Evolutionary conservation across 768 basidiomycete genomes (phyloP).

Genomic region (Leucosporidium scottii): DNA sequence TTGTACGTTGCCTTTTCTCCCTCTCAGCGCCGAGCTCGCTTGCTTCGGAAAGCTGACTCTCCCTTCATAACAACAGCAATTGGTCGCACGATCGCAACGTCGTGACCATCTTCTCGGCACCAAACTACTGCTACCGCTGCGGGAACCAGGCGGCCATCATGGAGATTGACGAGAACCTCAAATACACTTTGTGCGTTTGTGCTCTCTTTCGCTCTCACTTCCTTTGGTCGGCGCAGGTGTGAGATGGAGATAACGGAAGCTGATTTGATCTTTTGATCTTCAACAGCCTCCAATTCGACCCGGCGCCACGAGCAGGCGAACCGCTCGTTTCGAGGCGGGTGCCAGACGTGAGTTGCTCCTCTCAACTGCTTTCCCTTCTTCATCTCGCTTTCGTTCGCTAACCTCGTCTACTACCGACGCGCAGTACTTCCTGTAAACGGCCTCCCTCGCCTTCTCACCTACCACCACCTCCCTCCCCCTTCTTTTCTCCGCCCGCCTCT

Average conservation of each 20-base stretch:
- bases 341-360: slow-evolving; percentile 31
- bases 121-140: slow-evolving; percentile 99
- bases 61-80: slow-evolving; percentile 56
- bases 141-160: slow-evolving; percentile 99
- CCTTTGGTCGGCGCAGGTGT: neutral
- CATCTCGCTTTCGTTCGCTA: neutral
- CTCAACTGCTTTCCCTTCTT: neutral
- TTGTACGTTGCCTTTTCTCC: slow-evolving; percentile 44
- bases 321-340: slow-evolving; percentile 70
- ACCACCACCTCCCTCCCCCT: neutral
- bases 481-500: neutral
- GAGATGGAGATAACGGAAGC: slow-evolving; percentile 8
- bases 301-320: slow-evolving; percentile 96
- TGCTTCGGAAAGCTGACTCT: too few species aligned
- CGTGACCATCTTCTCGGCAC: slow-evolving; percentile 98
- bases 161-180: slow-evolving; percentile 74
- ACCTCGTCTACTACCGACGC: neutral
- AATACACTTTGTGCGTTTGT: slow-evolving; percentile 64
- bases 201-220: slow-evolving; percentile 56
- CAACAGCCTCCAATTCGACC: slow-evolving; percentile 95
- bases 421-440: slow-evolving; percentile 28
- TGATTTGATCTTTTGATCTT: neutral
- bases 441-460: neutral
- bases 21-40: neutral
- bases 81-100: slow-evolving; percentile 99